Base-by-base conservation (phyloP, 257 asterid genomes). In the Solanum bulbocastanum region DNA sequence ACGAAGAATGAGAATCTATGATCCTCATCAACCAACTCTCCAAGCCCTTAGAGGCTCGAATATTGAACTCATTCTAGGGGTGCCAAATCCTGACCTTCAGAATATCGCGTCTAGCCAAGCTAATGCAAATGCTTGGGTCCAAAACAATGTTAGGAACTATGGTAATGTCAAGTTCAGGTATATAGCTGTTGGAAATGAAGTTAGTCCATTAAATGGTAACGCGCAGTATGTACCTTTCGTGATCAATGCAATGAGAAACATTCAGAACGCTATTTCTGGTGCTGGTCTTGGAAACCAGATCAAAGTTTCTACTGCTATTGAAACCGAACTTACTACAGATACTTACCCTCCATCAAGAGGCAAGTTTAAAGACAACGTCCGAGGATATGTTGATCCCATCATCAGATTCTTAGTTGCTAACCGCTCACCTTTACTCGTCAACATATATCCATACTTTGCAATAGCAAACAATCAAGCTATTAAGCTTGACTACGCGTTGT, bases 161-260 rank as follows among this genome's bases (percentile, higher is more conserved):
- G 87, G 86, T 4, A 85, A 89, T 56, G 94, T 94, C 14, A 82
- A 68, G 3, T 91, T 92, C 88, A 72, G 89, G 5, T 93, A 93
- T 91, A 93, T 93, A 3, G 94, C 93, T 0, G 95, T 93, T 22
- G 96, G 96, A 32, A 94, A 94, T 37, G 96, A 94, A 89, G 87
- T 89, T 22, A 88, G 89, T 42, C 92, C 94, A 4, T 1, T 87
- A 6, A 89, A 65, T 18, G 90, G 85, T 46, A 88, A 90, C 15
- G 20, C 68, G 4, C 46, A 65, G 39, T 91, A 72, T 36, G 88
- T 66, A 10, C 22, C 78, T 37, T 88, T 89, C 69, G 40, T 92
- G 25, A 90, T 90, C 60, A 91, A 89, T 5, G 93, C 93, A 39
- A 52, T 92, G 87, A 81, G 32, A 44, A 92, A 92, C 89, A 83